Percentiles rank a stretch among this genome's conserved stretches.
Evolutionary conservation across 805 yeast genomes (phyloP).

Genomic region (Clavispora asparagi): DNA sequence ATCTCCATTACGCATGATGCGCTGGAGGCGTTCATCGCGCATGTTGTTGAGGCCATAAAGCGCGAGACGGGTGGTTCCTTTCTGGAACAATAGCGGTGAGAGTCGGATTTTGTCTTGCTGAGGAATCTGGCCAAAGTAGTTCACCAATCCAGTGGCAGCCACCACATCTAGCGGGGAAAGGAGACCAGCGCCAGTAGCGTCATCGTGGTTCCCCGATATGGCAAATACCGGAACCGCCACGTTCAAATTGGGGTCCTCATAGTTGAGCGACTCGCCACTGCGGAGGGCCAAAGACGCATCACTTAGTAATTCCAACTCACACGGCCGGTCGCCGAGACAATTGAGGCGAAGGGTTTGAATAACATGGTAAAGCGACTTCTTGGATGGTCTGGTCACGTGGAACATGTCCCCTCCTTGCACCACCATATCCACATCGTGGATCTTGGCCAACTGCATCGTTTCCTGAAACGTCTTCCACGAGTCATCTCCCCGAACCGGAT

Average conservation of each 20-base stretch:
- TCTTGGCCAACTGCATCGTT: slow-evolving; percentile 64
- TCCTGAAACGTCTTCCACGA: slow-evolving; percentile 86
- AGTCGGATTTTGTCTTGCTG: slow-evolving; percentile 72
- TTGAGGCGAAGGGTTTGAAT: slow-evolving; percentile 61
- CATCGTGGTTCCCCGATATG: slow-evolving; percentile 95
- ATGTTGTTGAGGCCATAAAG: slow-evolving; percentile 86
- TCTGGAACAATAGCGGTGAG: slow-evolving; percentile 73
- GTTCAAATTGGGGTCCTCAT: slow-evolving; percentile 86
- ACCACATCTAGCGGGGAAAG: slow-evolving; percentile 83
- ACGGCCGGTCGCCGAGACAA: slow-evolving; percentile 84
- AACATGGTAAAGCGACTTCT: slow-evolving; percentile 81
- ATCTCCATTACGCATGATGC: slow-evolving; percentile 74
- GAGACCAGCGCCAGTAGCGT: slow-evolving; percentile 81
- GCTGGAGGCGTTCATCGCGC: slow-evolving; percentile 80
- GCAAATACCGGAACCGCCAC: slow-evolving; percentile 88
- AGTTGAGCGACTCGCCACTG: slow-evolving; percentile 69
- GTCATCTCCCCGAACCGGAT: slow-evolving; percentile 87
- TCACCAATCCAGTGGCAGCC: slow-evolving; percentile 74
- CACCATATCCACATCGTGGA: slow-evolving; percentile 76
- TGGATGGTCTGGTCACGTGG: slow-evolving; percentile 84
- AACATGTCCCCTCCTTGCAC: slow-evolving; percentile 91
- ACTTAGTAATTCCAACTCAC: slow-evolving; percentile 76
- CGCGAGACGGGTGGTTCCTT: slow-evolving; percentile 78
- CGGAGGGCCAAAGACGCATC: slow-evolving; percentile 64
- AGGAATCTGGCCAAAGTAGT: slow-evolving; percentile 81